phyloP scores from a whole-genome alignment of 2,329 filamentous ascomycete genomes.

The Trichoderma pleuroti region DNA sequence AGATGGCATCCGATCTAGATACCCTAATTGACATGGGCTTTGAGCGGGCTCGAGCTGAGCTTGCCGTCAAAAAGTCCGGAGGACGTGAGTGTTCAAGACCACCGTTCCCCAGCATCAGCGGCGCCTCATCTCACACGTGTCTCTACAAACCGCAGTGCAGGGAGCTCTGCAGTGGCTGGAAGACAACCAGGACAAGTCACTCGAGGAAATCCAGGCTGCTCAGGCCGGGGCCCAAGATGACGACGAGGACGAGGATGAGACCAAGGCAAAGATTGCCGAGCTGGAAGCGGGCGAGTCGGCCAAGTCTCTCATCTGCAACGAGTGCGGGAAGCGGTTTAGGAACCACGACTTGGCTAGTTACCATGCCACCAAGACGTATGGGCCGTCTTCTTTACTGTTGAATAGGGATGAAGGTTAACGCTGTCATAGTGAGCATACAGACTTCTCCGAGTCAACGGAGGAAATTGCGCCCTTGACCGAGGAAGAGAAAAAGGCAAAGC shows the following conservation, averaged over 20 bases:
- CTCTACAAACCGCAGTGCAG: slow-evolving; percentile 58
- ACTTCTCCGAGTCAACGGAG: slow-evolving; percentile 91
- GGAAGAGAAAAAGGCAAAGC: slow-evolving; percentile 79
- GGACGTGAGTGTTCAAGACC: slow-evolving; percentile 56
- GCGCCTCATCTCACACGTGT: slow-evolving; percentile 15
- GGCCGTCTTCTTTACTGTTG: slow-evolving; percentile 23
- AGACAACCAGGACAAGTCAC: slow-evolving; percentile 78
- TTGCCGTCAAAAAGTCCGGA: slow-evolving; percentile 81
- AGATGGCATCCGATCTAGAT: slow-evolving; percentile 56
- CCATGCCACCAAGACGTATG: slow-evolving; percentile 81
- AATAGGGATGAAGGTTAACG: background rate
- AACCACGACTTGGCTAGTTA: slow-evolving; percentile 79
- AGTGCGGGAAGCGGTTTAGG: slow-evolving; percentile 88
- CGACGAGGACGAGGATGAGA: slow-evolving; percentile 47
- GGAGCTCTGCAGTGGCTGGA: slow-evolving; percentile 94
- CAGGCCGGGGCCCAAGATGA: slow-evolving; percentile 47
- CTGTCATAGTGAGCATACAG: slow-evolving; percentile 66
- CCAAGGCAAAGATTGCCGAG: slow-evolving; percentile 57
- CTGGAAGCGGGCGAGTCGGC: slow-evolving; percentile 68
- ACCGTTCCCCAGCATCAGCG: background rate
- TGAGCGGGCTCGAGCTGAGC: slow-evolving; percentile 72
- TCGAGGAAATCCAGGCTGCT: slow-evolving; percentile 70
- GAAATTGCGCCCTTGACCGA: slow-evolving; percentile 87
- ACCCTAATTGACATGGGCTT: slow-evolving; percentile 72
- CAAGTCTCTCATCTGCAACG: slow-evolving; percentile 85